Evolutionary conservation across 176 grass and related monocot genomes (phyloP).

Genomic region (Guadua angustifolia): DNA sequence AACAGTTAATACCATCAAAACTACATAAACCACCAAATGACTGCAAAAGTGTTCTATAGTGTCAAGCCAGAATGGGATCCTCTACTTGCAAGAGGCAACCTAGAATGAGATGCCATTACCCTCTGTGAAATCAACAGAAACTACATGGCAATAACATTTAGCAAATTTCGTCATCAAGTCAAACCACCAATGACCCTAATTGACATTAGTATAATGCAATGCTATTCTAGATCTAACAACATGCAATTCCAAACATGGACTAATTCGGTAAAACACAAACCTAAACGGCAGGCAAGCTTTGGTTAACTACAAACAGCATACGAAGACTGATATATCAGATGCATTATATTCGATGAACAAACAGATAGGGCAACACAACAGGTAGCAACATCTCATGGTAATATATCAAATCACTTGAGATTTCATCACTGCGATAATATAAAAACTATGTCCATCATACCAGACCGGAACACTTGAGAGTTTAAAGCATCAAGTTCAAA

Average conservation of each 20-base stretch:
- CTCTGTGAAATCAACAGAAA: neutral
- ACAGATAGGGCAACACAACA: neutral
- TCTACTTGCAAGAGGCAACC: neutral
- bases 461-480: slow-evolving; percentile 34
- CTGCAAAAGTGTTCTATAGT: neutral
- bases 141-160: neutral
- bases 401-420: slow-evolving; percentile 31
- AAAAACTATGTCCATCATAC: slow-evolving; percentile 36
- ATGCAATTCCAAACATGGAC: neutral
- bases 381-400: neutral
- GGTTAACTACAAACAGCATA: neutral
- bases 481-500: slow-evolving; percentile 38
- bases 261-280: neutral
- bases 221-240: neutral
- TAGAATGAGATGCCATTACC: neutral
- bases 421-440: slow-evolving; percentile 32
- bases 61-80: no score
- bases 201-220: neutral
- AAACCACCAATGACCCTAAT: neutral
- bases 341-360: neutral
- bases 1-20: neutral
- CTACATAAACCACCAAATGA: neutral
- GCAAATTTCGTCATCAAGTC: neutral
- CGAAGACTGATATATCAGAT: neutral
- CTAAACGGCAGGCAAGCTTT: neutral